These are phyloP conservation scores for Talaromyces borbonicus DNA, from an alignment of 495 filamentous ascomycete species.

Conservation along the genomic window DNA sequence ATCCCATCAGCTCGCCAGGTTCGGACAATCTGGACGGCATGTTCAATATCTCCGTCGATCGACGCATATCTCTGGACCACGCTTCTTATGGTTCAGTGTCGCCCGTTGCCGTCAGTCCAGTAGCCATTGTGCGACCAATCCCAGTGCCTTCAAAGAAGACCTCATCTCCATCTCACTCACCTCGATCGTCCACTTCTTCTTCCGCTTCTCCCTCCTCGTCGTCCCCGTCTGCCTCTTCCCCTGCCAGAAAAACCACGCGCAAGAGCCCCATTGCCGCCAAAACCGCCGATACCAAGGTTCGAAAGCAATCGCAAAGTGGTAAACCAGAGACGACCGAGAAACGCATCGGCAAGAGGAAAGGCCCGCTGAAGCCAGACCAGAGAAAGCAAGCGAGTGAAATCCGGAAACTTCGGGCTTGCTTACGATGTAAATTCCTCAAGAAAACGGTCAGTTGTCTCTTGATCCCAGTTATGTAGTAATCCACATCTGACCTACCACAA, in stretches of 20 bases:
- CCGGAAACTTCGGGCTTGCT: slow-evolving; percentile 78
- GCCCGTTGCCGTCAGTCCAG: slow-evolving; percentile 52
- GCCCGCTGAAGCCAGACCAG: slow-evolving; percentile 84
- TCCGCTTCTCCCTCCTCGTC: slow-evolving; percentile 48
- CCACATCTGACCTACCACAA: neutral
- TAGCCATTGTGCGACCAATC: slow-evolving; percentile 49
- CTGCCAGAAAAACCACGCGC: slow-evolving; percentile 54
- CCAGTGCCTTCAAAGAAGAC: slow-evolving; percentile 63
- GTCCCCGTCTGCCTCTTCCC: slow-evolving; percentile 53
- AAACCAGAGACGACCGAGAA: slow-evolving; percentile 78
- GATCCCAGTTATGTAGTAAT: neutral
- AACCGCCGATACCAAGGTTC: slow-evolving; percentile 67
- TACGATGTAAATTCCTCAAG: slow-evolving; percentile 96
- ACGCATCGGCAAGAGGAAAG: slow-evolving; percentile 76
- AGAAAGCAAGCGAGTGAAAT: slow-evolving; percentile 91
- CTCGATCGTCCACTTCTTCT: slow-evolving; percentile 41
- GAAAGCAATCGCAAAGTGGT: slow-evolving; percentile 58
- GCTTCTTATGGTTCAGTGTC: slow-evolving; percentile 37
- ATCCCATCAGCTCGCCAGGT: slow-evolving; percentile 57
- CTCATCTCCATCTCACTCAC: slow-evolving; percentile 44
- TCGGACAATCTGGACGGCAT: slow-evolving; percentile 61
- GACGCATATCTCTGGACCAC: slow-evolving; percentile 26
- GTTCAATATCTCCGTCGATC: slow-evolving; percentile 29
- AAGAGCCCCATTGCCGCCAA: slow-evolving; percentile 73
- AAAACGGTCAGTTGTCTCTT: slow-evolving; percentile 54